These are phyloP conservation scores for Plectosphaerella cucumerina DNA, from an alignment of 2,329 filamentous ascomycete genomes.

Conservation along the genomic window DNA sequence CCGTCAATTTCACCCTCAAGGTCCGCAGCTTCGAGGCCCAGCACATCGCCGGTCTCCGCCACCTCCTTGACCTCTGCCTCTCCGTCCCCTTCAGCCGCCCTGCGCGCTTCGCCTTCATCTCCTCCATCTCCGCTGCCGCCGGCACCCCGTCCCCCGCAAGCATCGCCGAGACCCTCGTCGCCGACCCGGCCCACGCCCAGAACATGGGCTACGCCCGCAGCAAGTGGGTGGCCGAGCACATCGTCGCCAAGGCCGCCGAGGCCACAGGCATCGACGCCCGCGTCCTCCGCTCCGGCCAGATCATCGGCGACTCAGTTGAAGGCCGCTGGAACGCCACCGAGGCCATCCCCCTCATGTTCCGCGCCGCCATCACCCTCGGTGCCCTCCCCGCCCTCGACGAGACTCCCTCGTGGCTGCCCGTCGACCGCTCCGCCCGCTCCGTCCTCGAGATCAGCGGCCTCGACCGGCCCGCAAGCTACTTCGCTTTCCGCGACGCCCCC, in stretches of 20 bases:
- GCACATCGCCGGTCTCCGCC: constrained; percentile 39
- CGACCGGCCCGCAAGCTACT: constrained; percentile 5
- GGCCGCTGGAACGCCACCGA: constrained; percentile 47
- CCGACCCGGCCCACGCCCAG: constrained; percentile 33
- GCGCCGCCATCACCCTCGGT: constrained; percentile 37
- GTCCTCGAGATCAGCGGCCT: constrained; percentile 26
- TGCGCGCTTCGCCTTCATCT: constrained; percentile 38
- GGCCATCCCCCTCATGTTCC: constrained; percentile 44
- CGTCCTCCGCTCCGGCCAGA: constrained; percentile 38
- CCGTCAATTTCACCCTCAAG: constrained; percentile 50
- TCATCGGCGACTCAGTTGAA: constrained; percentile 39
- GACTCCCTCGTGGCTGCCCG: constrained; percentile 32
- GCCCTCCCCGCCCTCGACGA: constrained; percentile 40
- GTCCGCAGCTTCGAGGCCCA: constrained; percentile 42
- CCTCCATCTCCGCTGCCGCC: constrained; percentile 36
- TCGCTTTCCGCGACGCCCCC: constrained; percentile 9
- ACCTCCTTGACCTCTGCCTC: constrained; percentile 37
- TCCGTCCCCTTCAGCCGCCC: constrained; percentile 23
- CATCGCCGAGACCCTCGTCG: constrained; percentile 30
- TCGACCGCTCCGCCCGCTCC: constrained; percentile 28
- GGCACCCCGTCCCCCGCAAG: constrained; percentile 29
- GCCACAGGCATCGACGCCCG: constrained; percentile 24
- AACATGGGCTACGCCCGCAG: constrained; percentile 48
- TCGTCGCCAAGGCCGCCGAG: constrained; percentile 26
- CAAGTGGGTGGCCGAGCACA: constrained; percentile 44